Percentiles rank a stretch among this genome's conserved stretches.
phyloP scores from a whole-genome alignment of 139 green algal species.

The Axilococcus clingmanii region DNA sequence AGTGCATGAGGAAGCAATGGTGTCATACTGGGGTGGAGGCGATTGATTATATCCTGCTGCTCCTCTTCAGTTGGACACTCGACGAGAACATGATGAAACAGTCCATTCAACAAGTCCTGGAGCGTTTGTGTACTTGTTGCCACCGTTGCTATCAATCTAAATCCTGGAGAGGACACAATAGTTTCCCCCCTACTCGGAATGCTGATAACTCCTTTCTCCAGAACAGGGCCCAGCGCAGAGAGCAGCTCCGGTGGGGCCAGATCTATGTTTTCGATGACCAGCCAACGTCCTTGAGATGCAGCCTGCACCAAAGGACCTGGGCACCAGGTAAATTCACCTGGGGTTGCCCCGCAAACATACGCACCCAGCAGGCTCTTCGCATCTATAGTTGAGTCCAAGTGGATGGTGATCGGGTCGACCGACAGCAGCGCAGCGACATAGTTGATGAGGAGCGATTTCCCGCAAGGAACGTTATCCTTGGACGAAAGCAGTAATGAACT shows the following conservation, averaged over 20 bases:
- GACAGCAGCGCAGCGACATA: too few species aligned
- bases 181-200: conserved; percentile 61
- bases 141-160: conserved; percentile 76
- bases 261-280: conserved; percentile 93
- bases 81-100: conserved; percentile 44
- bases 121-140: conserved; percentile 19
- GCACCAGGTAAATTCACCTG: conserved; percentile 94
- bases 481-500: too few species aligned
- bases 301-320: conserved; percentile 83
- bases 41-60: conserved; percentile 58
- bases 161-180: conserved; percentile 53
- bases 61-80: conserved; percentile 43
- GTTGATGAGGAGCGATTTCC: too few species aligned
- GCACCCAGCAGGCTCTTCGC: conserved; percentile 86
- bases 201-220: conserved; percentile 64
- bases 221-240: conserved; percentile 70
- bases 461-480: too few species aligned
- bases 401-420: conserved; percentile 63
- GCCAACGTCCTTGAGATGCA: conserved; percentile 74
- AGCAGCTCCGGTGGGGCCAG: conserved; percentile 84
- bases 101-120: conserved; percentile 60
- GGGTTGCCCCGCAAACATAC: conserved; percentile 81
- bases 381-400: conserved; percentile 96
- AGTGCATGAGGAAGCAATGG: conserved; percentile 56
- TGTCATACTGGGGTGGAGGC: conserved; percentile 43